Evolutionary conservation across 2,329 filamentous ascomycete species (phyloP).

Genomic region (Hypoxylon sp.): DNA sequence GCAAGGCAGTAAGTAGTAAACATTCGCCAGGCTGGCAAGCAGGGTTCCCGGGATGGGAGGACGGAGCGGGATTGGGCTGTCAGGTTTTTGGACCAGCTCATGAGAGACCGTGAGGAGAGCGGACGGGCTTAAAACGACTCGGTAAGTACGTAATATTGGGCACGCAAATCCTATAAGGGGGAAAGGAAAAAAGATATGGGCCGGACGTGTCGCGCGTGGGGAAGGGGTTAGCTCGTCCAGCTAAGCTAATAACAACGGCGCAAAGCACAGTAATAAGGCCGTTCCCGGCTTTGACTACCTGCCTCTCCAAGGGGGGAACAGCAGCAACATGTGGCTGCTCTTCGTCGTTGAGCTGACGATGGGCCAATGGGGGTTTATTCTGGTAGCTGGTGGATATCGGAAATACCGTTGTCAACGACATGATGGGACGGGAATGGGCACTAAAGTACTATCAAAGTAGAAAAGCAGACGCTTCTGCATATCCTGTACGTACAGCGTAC

Average conservation of each 20-base stretch:
- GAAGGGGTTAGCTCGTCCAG: conserved; percentile 31
- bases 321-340: conserved; percentile 26
- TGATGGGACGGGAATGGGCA: conserved; percentile 21
- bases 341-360: conserved; percentile 31
- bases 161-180: conserved; percentile 30
- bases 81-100: conserved; percentile 36
- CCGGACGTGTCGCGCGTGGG: conserved; percentile 32
- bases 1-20: conserved; percentile 31
- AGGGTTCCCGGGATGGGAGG: conserved; percentile 33
- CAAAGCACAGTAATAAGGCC: conserved; percentile 33
- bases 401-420: conserved; percentile 28
- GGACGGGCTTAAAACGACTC: conserved; percentile 23
- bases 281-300: conserved; percentile 39
- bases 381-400: conserved; percentile 30
- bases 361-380: conserved; percentile 21
- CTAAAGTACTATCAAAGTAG: conserved; percentile 25
- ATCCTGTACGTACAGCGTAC: conserved; percentile 37
- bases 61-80: conserved; percentile 29
- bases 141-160: conserved; percentile 31
- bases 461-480: conserved; percentile 35
- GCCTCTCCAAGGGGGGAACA: conserved; percentile 33
- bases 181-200: conserved; percentile 27
- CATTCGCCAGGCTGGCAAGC: conserved; percentile 34
- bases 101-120: conserved; percentile 20
- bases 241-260: conserved; percentile 37